These are phyloP conservation scores for Clonostachys sp. DNA, from an alignment of 2,329 filamentous ascomycete species.

Conservation along the genomic window DNA sequence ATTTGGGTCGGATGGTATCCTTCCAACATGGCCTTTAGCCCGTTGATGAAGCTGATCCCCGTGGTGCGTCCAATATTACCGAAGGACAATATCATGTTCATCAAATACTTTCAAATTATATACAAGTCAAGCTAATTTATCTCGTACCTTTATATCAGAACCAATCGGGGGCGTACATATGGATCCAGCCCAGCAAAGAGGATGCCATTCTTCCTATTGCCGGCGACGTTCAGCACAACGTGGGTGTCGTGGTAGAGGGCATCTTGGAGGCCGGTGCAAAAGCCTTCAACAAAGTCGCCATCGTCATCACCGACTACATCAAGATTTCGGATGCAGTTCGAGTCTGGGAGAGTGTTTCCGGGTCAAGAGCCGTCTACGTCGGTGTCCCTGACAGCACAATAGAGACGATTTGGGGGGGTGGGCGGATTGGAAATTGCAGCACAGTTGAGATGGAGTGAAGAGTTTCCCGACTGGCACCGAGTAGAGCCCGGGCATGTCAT, in stretches of 20 bases:
- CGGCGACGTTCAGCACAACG: neutral
- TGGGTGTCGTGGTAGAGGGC: neutral
- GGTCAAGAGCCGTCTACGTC: neutral
- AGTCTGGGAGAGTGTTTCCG: neutral
- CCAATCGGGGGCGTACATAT: neutral
- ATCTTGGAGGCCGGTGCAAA: neutral
- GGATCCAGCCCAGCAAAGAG: neutral
- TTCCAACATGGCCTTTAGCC: neutral
- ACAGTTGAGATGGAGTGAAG: neutral
- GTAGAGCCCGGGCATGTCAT: neutral
- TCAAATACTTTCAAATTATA: no score
- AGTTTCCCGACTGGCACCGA: neutral
- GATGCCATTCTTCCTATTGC: neutral
- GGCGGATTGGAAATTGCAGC: neutral
- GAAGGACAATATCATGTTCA: no score
- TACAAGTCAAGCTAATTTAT: no score
- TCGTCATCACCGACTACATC: neutral
- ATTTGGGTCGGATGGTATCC: neutral
- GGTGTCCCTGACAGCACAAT: neutral
- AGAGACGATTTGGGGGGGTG: neutral
- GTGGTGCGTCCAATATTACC: neutral
- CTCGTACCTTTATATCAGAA: neutral
- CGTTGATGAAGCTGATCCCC: neutral
- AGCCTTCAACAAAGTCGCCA: neutral
- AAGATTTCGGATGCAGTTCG: neutral